Evolutionary conservation across 2,329 filamentous ascomycete species (phyloP).

Genomic region (Gliomastix tumulicola): DNA sequence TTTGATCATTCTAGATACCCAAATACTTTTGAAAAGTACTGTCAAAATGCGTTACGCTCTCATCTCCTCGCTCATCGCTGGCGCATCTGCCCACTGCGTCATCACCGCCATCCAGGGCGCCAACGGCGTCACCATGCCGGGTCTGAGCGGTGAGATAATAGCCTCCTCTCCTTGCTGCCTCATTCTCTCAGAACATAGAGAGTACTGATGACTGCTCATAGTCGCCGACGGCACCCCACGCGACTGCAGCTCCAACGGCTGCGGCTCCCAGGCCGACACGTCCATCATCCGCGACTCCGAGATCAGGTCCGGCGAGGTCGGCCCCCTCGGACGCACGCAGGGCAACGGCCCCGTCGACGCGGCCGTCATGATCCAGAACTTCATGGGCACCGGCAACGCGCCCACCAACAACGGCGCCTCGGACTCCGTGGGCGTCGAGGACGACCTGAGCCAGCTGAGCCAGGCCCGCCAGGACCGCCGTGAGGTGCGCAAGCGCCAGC

Average conservation of each 20-base stretch:
- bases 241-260: constrained; percentile 54
- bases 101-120: constrained; percentile 49
- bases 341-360: constrained; percentile 53
- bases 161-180: constrained; percentile 4
- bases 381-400: constrained; percentile 43
- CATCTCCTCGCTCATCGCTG: constrained; percentile 29
- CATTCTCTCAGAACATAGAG: too few relatives aligned
- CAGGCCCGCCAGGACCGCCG: constrained; percentile 8
- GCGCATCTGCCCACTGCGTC: constrained; percentile 51
- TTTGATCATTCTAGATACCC: too few relatives aligned
- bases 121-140: constrained; percentile 57
- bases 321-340: constrained; percentile 58
- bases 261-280: constrained; percentile 64
- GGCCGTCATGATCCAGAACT: constrained; percentile 46
- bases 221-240: constrained; percentile 61
- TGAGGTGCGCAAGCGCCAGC: constrained; percentile 16
- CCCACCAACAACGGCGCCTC: constrained; percentile 30
- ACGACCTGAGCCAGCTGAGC: constrained; percentile 25
- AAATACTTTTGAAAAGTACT: too few relatives aligned
- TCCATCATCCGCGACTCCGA: constrained; percentile 59
- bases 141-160: constrained; percentile 28
- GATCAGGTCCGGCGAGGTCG: constrained; percentile 41
- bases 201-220: too few relatives aligned
- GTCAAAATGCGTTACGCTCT: constrained; percentile 21
- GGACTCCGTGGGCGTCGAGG: constrained; percentile 32